Conservation (phyloP, 108 stramenopile species). For the Cyclotella choctawhatcheeana region DNA sequence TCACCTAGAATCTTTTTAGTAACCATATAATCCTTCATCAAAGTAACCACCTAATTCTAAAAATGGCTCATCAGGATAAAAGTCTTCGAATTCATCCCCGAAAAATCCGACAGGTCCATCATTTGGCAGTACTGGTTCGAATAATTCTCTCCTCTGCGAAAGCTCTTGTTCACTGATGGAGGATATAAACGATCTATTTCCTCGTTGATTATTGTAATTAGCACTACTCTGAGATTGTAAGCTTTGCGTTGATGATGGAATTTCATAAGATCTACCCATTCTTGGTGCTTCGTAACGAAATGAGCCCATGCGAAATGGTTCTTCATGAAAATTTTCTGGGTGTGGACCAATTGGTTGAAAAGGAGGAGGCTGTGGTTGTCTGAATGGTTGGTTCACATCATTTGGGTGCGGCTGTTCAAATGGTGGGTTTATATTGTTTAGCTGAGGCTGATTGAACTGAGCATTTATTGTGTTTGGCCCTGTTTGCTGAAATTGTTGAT, state of each 20-base stretch:
- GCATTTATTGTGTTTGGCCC: neutral
- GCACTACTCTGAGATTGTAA: constrained; percentile 5
- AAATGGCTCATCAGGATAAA: constrained; percentile 12
- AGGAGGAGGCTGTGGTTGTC: constrained; percentile 6
- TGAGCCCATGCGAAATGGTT: neutral
- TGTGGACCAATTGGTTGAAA: constrained; percentile 2
- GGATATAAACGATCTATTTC: constrained; percentile 37
- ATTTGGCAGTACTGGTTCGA: constrained; percentile 8
- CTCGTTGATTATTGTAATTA: constrained; percentile 17
- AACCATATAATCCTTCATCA: constrained; percentile 6
- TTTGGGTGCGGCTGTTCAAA: neutral
- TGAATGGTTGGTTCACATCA: constrained; percentile 3
- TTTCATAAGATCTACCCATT: constrained; percentile 4
- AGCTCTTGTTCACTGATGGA: constrained; percentile 19
- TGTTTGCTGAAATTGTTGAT: constrained; percentile 4
- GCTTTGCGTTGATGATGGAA: constrained; percentile 1
- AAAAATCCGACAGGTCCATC: neutral
- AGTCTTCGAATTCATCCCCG: constrained; percentile 3
- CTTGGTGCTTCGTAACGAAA: constrained; percentile 7
- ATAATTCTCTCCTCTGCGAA: constrained; percentile 12
- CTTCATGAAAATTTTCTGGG: neutral
- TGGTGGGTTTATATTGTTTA: neutral
- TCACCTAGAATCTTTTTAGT: too few species aligned
- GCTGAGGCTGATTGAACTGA: constrained; percentile 7
- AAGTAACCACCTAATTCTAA: neutral